Conservation (phyloP, 2,329 filamentous ascomycete species). For the Nemania sp. region DNA sequence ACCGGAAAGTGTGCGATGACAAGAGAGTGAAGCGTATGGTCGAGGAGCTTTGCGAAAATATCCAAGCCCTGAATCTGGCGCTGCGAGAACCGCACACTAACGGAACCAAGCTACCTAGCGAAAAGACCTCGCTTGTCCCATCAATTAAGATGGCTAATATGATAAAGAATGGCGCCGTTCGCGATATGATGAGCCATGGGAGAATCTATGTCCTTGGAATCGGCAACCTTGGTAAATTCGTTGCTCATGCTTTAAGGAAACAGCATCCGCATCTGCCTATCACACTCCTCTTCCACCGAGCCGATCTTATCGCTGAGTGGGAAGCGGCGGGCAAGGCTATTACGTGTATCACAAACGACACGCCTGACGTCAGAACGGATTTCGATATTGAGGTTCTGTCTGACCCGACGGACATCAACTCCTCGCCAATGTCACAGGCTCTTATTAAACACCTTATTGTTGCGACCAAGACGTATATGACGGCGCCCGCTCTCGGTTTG, state of each 20-base stretch:
- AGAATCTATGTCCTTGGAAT: conserved; percentile 7
- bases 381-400: conserved; percentile 3
- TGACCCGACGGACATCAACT: not conserved
- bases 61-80: conserved; percentile 7
- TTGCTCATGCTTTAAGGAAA: conserved; percentile 11
- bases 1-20: conserved; percentile 7
- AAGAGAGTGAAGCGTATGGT: conserved; percentile 10
- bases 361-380: conserved; percentile 1
- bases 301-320: not conserved
- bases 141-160: not conserved
- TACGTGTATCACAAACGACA: not conserved
- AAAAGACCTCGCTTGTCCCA: not conserved
- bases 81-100: conserved; percentile 5
- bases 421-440: no score
- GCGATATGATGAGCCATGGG: not conserved
- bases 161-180: not conserved
- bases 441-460: conserved; percentile 9
- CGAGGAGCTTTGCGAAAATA: conserved; percentile 14
- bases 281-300: conserved; percentile 4
- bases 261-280: not conserved
- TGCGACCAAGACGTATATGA: conserved; percentile 10
- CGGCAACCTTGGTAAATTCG: conserved; percentile 7
- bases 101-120: not conserved
- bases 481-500: not conserved
- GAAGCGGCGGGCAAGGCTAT: conserved; percentile 5